phyloP scores from a whole-genome alignment of 163 green algal genomes.

The Chlorella variabilis region DNA sequence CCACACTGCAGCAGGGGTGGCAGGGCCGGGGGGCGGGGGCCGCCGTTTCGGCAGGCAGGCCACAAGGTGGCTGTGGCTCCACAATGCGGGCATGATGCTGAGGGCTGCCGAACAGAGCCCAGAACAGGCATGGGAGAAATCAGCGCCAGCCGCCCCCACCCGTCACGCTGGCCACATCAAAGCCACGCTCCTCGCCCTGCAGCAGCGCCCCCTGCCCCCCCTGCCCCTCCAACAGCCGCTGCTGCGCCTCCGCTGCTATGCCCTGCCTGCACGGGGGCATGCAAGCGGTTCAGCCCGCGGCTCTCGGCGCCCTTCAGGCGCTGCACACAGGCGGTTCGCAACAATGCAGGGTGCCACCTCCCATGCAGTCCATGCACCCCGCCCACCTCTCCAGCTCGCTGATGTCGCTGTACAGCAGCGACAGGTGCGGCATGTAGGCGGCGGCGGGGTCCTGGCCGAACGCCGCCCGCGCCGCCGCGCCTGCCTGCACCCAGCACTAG shows the following conservation, averaged over 20 bases:
- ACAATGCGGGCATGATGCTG: too few species aligned
- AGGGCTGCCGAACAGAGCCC: too few species aligned
- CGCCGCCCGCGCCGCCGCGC: slow-evolving; percentile 9
- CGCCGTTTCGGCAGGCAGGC: too few species aligned
- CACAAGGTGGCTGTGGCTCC: too few species aligned
- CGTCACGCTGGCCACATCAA: slow-evolving; percentile 46
- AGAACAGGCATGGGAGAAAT: too few species aligned
- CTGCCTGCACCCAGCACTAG: too few species aligned
- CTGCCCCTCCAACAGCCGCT: slow-evolving; percentile 21
- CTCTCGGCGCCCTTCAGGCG: too few species aligned
- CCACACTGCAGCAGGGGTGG: neutral
- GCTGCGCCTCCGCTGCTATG: neutral
- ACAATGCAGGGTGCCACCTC: too few species aligned
- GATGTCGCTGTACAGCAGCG: slow-evolving; percentile 68
- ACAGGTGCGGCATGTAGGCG: slow-evolving; percentile 71
- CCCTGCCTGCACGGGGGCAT: slow-evolving; percentile 8
- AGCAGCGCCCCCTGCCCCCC: slow-evolving; percentile 7
- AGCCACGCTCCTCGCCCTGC: neutral
- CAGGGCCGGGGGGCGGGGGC: neutral
- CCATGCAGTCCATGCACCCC: neutral
- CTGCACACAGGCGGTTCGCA: too few species aligned
- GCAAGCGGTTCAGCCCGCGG: neutral
- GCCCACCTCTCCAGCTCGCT: slow-evolving; percentile 37
- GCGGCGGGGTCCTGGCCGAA: slow-evolving; percentile 27
- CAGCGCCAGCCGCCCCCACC: too few species aligned